phyloP scores from a whole-genome alignment of 768 basidiomycete genomes.

The Mycena kentingensis region DNA sequence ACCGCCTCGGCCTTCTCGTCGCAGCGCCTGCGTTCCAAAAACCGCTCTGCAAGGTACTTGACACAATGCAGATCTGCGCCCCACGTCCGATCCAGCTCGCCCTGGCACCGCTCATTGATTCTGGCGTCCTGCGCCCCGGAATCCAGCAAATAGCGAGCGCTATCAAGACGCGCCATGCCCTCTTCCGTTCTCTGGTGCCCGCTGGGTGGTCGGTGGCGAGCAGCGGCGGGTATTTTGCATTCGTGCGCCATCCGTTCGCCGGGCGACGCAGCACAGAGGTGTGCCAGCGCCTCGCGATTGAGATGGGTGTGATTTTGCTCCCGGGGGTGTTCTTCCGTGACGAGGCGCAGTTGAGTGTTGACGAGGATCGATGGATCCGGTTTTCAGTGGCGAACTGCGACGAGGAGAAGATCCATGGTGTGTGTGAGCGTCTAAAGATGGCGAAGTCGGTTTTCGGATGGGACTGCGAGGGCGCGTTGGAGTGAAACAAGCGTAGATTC shows the following conservation, averaged over 20 bases:
- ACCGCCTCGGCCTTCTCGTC: conserved; percentile 73
- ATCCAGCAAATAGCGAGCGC: conserved; percentile 52
- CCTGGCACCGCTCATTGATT: conserved; percentile 54
- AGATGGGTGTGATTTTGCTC: conserved; percentile 65
- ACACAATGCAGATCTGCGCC: conserved; percentile 80
- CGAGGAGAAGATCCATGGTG: conserved; percentile 55
- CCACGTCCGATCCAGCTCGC: conserved; percentile 74
- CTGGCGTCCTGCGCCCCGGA: conserved; percentile 45
- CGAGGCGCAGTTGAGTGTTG: conserved; percentile 27
- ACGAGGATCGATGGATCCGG: conserved; percentile 66
- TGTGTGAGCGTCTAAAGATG: conserved; percentile 53
- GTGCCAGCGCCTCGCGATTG: conserved; percentile 56
- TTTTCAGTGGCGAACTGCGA: conserved; percentile 84
- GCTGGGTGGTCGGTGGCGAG: conserved; percentile 61
- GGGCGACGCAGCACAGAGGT: conserved; percentile 52
- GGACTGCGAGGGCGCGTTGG: too few species aligned
- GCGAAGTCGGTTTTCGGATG: conserved; percentile 41
- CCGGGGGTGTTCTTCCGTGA: conserved; percentile 65
- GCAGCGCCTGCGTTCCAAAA: conserved; percentile 57
- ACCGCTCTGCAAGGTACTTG: conserved; percentile 57
- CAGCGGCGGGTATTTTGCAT: conserved; percentile 78
- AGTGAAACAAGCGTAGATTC: too few species aligned
- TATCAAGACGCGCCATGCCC: conserved; percentile 51
- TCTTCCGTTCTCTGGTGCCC: conserved; percentile 56
- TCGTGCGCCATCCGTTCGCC: conserved; percentile 66